A percentile compares a stretch with the other conserved stretches of the same genome.
Conservation (phyloP, 768 basidiomycete species). For the Suillus subalutaceus region DNA sequence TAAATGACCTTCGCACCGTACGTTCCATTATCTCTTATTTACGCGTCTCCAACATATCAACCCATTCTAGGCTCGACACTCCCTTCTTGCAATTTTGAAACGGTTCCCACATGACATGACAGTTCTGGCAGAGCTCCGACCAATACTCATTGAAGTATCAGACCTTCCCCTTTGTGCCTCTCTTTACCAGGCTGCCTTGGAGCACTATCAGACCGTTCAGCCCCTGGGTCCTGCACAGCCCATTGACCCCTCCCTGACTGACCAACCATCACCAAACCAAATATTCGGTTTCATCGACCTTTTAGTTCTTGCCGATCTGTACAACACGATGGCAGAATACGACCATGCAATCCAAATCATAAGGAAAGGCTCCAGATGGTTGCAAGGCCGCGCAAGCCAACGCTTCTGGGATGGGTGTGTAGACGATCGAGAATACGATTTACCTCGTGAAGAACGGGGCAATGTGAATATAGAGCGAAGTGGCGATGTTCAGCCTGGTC, state of each 20-base stretch:
- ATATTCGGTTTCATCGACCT: conserved; percentile 50
- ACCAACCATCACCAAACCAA: conserved; percentile 13
- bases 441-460: conserved; percentile 31
- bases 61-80: conserved; percentile 28
- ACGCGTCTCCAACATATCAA: not conserved
- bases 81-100: conserved; percentile 56
- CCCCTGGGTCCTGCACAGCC: conserved; percentile 48
- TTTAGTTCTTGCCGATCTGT: conserved; percentile 84
- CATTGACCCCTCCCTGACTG: conserved; percentile 21
- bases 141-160: conserved; percentile 69
- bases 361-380: conserved; percentile 81
- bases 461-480: conserved; percentile 35
- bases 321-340: conserved; percentile 70
- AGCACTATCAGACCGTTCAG: conserved; percentile 55
- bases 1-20: conserved; percentile 71
- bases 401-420: conserved; percentile 78
- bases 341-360: conserved; percentile 70
- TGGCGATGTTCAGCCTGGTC: conserved; percentile 57
- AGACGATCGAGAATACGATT: conserved; percentile 91
- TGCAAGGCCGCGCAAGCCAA: conserved; percentile 79
- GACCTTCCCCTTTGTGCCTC: conserved; percentile 66
- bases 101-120: conserved; percentile 76
- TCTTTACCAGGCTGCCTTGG: conserved; percentile 75
- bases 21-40: conserved; percentile 20
- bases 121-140: conserved; percentile 77